Evolutionary conservation across 1,284 basidiomycete species (phyloP), one percentile per base, ranked within the genome.

Genomic region (Coniferiporia sulphurascens): DNA sequence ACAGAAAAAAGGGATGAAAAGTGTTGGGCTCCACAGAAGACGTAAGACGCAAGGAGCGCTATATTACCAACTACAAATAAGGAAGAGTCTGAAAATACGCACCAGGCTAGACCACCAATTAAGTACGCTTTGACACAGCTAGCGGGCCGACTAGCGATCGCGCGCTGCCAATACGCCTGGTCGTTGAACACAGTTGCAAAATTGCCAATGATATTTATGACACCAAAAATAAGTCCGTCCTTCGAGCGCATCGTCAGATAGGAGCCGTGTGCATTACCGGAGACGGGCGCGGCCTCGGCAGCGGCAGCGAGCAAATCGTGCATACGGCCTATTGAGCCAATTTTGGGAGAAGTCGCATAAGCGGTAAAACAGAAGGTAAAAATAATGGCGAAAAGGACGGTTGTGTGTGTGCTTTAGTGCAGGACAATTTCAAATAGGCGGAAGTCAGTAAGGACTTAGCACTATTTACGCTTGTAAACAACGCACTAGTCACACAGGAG

Each of bases 91-190:
- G 44, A 21, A 19, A 46, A 46, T 17, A n/a, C 73, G 43, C 62
- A 86, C 91, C 92, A 93, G 10, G 91, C 88, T 2, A 95, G 71
- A n/a, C 94, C 94, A 52, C 93, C 94, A 21, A 93, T 78, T 8
- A 96, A 75, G 74, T 94, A 97, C 0, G 91, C 94, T 70, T 91
- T 91, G 52, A 94, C 91, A 27, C 88, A 89, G n/a, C 82, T 87
- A 1, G 83, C 84, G 0, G 93, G 93, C 32, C 86, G 78, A 60
- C 85, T 88, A 0, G 94, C 93, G 66, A 96, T 94, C 1, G 92
- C 93, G 36, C 93, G 83, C 71, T 95, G 93, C 86, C 87, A 89
- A 66, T 89, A 89, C 35, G 70, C 70, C 67, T 80, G 78, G 62
- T 91, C 89, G 66, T 84, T 81, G 71, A 90, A 91, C 4, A 92